Percentiles rank a stretch among this genome's conserved stretches.
Evolutionary conservation across 495 filamentous ascomycete genomes (phyloP).

Genomic region (Penicillium taxi): DNA sequence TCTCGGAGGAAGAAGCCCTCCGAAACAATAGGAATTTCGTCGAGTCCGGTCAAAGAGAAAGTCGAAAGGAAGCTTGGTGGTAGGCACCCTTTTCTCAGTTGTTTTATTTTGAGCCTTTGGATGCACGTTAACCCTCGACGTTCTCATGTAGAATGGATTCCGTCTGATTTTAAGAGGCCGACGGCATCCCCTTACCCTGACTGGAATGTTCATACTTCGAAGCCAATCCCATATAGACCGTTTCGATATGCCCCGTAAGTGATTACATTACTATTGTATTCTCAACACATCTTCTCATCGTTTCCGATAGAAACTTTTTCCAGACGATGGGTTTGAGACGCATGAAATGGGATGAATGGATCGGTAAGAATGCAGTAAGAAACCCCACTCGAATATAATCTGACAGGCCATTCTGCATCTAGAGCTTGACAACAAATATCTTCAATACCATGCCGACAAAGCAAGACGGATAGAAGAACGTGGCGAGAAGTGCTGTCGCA

Average conservation of each 20-base stretch:
- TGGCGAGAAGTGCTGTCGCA: slow-evolving; percentile 60
- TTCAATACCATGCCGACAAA: slow-evolving; percentile 69
- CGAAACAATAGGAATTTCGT: slow-evolving; percentile 9
- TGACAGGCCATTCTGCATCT: slow-evolving; percentile 3
- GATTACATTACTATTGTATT: background rate
- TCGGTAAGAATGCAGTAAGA: slow-evolving; percentile 36
- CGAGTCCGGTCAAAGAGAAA: slow-evolving; percentile 15
- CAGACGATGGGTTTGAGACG: slow-evolving; percentile 78
- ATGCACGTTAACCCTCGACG: background rate
- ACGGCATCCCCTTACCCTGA: slow-evolving; percentile 56
- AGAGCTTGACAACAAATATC: slow-evolving; percentile 80
- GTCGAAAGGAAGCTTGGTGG: slow-evolving; percentile 26
- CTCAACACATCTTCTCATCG: background rate
- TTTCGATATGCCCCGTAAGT: slow-evolving; percentile 69
- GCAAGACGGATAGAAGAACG: slow-evolving; percentile 61
- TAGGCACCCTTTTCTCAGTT: slow-evolving; percentile 7
- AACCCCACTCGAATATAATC: background rate
- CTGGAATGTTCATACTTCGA: slow-evolving; percentile 66
- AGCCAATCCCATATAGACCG: slow-evolving; percentile 75
- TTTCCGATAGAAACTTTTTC: slow-evolving; percentile 47
- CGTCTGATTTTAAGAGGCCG: slow-evolving; percentile 61
- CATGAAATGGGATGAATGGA: slow-evolving; percentile 78
- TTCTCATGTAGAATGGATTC: slow-evolving; percentile 68
- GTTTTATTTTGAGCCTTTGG: background rate
- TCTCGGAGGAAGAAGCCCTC: slow-evolving; percentile 16